Percentiles rank a stretch among this genome's conserved stretches.
phyloP scores from a whole-genome alignment of 73 alveolate species.

The Urostyla sp. region DNA sequence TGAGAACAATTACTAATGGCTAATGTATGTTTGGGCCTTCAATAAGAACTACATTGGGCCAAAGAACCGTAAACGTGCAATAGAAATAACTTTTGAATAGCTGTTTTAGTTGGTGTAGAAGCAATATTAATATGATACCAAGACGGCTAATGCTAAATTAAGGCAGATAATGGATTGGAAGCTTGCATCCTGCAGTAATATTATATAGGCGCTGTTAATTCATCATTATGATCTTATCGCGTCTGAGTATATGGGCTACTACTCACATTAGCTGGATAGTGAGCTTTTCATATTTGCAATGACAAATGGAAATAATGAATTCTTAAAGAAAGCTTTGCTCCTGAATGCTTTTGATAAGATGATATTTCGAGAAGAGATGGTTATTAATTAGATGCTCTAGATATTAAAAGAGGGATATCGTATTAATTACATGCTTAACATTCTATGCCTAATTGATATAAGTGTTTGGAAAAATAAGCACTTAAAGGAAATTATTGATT shows the following conservation, averaged over 20 bases:
- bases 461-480: conserved; percentile 36
- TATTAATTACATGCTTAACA: conserved; percentile 15
- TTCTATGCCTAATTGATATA: conserved; percentile 28
- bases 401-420: conserved; percentile 13
- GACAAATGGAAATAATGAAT: conserved; percentile 8
- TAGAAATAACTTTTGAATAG: conserved; percentile 1
- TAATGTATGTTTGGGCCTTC: conserved; percentile 54
- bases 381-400: not conserved
- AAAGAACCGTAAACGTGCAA: too few species aligned
- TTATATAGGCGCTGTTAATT: not conserved
- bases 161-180: conserved; percentile 5
- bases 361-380: conserved; percentile 22
- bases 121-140: not conserved
- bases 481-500: conserved; percentile 29
- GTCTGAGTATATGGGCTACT: conserved; percentile 33
- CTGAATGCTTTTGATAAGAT: conserved; percentile 35
- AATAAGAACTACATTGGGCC: conserved; percentile 47
- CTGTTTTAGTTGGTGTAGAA: conserved; percentile 38
- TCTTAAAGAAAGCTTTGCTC: conserved; percentile 26
- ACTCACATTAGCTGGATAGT: not conserved
- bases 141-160: not conserved
- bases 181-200: not conserved
- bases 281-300: conserved; percentile 33
- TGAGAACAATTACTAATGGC: conserved; percentile 12
- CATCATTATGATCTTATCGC: conserved; percentile 32